Evolutionary conservation across 2,329 filamentous ascomycete genomes (phyloP), one percentile per base, ranked within the genome.

Genomic region (Coniella lustricola): DNA sequence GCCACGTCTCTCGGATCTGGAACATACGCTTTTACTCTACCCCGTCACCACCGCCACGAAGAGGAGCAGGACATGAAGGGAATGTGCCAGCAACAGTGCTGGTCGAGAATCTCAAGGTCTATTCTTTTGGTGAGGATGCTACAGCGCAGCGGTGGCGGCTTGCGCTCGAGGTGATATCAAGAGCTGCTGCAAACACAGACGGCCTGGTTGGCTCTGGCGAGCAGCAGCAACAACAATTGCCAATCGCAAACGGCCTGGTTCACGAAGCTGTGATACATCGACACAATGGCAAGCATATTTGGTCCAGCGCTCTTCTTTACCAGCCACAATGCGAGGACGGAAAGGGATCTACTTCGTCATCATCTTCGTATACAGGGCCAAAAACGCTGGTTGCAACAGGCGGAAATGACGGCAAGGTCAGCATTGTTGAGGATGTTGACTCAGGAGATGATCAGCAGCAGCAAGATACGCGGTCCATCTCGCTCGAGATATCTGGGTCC

Each of bases 1-100:
- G 86, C 0, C 93, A 98, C 65, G 68, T 77, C 3, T 95, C 91
- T 7, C 80, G 93, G 50, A 95, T 98, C 55, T 98, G 93, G 93
- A 78, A 81, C 39, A 81, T 95, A 8, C 76, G 77, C 47, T 93
- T 96, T 60, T 34, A n/a, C n/a, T n/a, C n/a, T n/a, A n/a, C n/a
- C n/a, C n/a, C n/a, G n/a, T n/a, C 56, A 12, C 52, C 45, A 2
- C 34, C 14, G 17, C n/a, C n/a, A 16, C 9, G 14, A 25, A 9
- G 21, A 21, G 17, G 4, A 38, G 34, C n/a, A 18, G 7, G 17
- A 21, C n/a, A n/a, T n/a, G n/a, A n/a, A n/a, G n/a, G n/a, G n/a
- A n/a, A n/a, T n/a, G n/a, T n/a, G n/a, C n/a, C n/a, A n/a, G 35
- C 17, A 38, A 22, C 14, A 3, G 31, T 18, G 1, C 2, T 56